Conservation (phyloP, 768 basidiomycete genomes). For the Boletus rubropictus region DNA sequence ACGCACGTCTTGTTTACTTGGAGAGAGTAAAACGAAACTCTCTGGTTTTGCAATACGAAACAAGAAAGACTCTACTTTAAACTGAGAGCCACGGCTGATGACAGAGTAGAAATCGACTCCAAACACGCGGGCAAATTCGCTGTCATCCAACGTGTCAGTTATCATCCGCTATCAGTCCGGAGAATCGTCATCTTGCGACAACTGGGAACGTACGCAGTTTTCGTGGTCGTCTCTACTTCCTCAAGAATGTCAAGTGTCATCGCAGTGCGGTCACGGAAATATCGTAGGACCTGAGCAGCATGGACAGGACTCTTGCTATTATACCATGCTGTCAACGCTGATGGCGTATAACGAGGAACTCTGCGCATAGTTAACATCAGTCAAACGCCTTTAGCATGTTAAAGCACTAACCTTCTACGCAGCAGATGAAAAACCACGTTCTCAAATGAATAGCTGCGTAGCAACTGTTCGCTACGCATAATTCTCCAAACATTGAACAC, state of each 20-base stretch:
- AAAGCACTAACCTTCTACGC: slow-evolving; percentile 52
- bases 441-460: slow-evolving; percentile 83
- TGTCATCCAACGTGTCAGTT: slow-evolving; percentile 29
- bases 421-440: slow-evolving; percentile 83
- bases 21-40: slow-evolving; percentile 84
- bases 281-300: slow-evolving; percentile 47
- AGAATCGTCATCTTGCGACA: neutral
- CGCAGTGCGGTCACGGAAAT: slow-evolving; percentile 58
- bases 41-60: slow-evolving; percentile 97
- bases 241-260: slow-evolving; percentile 79
- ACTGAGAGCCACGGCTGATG: slow-evolving; percentile 91
- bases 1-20: slow-evolving; percentile 76
- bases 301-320: slow-evolving; percentile 53
- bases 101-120: slow-evolving; percentile 97
- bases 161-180: neutral
- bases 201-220: slow-evolving; percentile 64
- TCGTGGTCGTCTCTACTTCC: slow-evolving; percentile 73
- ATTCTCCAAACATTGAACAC: slow-evolving; percentile 91
- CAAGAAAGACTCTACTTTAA: slow-evolving; percentile 99
- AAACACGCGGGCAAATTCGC: slow-evolving; percentile 96
- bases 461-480: slow-evolving; percentile 75
- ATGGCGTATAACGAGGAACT: slow-evolving; percentile 65
- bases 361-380: slow-evolving; percentile 35
- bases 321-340: slow-evolving; percentile 66
- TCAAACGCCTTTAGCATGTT: neutral